Base-by-base conservation (phyloP, 768 basidiomycete species). In the Kondoa subrosea region DNA sequence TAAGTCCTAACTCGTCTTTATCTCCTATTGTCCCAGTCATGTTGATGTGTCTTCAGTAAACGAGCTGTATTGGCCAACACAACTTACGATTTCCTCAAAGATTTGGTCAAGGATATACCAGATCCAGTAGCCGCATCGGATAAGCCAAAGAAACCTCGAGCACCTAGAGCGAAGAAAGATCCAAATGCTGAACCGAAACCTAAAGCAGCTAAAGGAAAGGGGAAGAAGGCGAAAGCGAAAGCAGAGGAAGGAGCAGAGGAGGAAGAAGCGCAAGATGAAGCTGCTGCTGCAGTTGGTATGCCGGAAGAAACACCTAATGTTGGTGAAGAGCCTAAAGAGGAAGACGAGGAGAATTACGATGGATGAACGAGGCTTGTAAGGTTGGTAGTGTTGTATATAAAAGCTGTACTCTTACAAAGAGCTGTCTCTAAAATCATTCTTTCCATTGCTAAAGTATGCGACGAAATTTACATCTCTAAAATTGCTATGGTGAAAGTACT, bases 31-130 rank as follows among this genome's bases (percentile, higher is more conserved):
- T 16, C 65, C 29, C 25, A 61, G 4, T 57, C 64, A 66, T 25
- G n/a, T 56, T 32, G 29, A 60, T 12, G 33, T 31, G 31, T 67
- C 2, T 4, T 29, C 64, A 68, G 68, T 8, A 68, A 68, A 50
- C 64, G 65, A 27, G 65, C 68, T 3, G 56, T 68, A 3, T 31
- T 65, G 62, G 58, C 50, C n/a, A 68, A 63, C 25, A 33, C 64
- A 4, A 58, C 61, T 12, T 33, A 65, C 32, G 68, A 68, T 30
- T 68, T 68, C 68, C 61, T 68, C 40, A 68, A 68, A 31, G 68
- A 68, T 33, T 29, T 68, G 27, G 68, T 66, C 64, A 56, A 64
- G 26, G 57, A 34, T 33, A 65, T 68, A 34, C 68, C 68, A 8
- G 68, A 68, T 25, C 68, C 68, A 3, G 30, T 50, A 50, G 40